Evolutionary conservation across 352 stramenopile species (phyloP), one percentile per base, ranked within the genome.

Genomic region (Peronosclerospora sorghi): DNA sequence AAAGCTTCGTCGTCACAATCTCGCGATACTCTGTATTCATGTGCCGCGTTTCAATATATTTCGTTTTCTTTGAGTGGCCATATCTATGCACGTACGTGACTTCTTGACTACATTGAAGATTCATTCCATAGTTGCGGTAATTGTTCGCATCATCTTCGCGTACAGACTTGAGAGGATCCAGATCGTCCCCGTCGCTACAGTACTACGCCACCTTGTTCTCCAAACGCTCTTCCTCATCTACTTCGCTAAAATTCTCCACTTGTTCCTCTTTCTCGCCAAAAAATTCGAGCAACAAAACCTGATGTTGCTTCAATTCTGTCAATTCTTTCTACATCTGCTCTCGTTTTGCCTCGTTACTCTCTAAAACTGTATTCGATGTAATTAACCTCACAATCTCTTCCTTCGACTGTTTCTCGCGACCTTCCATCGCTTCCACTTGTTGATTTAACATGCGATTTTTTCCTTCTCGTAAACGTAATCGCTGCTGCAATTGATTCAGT

Each of bases 251-350:
- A 38, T 91, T 75, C 44, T 91, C 79, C 8, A 91, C 72, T 32
- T 91, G 75, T 47, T 91, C 79, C 45, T 91, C 79, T 45, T 87
- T 91, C 28, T 91, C 79, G 20, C 79, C 79, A 53, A 91, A 84
- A 5, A 91, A 62, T 42, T 91, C 79, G 5, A 91, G 56, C 20
- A 91, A 38, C 36, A 91, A 72, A 19, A 86, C 72, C 44, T 91
- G 75, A n/a, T 75, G 75, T 35, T 86, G 71, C 38, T 81, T 66
- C 15, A 91, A 47, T 39, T 77, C 50, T 39, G 45, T 56, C 8
- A 88, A 44, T 42, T 81, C 62, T 0, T 69, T 41, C 28, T 83
- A 63, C 0, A 66, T 63, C 19, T 78, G 59, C 14, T 70, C 54
- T 1, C 71, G 62, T 18, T 77, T 64, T 32, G 58, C 32, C 24